These are phyloP conservation scores for Boletellus ananas DNA, from an alignment of 768 basidiomycete genomes.

Conservation along the genomic window DNA sequence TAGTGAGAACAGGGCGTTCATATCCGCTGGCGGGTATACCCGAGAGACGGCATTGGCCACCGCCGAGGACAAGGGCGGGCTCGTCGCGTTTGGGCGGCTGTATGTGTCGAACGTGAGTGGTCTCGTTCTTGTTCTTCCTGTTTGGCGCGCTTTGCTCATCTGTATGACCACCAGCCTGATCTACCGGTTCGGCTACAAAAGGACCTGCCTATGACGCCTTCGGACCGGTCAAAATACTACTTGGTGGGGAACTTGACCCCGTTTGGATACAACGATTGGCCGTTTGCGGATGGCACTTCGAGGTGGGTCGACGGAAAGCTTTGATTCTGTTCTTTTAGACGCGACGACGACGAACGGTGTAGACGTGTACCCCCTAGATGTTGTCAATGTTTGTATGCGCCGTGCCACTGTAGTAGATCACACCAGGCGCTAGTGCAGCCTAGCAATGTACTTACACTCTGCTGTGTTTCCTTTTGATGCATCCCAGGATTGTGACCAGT, in stretches of 20 bases:
- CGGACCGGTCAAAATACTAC: neutral
- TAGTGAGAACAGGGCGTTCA: neutral
- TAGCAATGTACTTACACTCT: too few species aligned
- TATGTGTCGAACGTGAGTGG: neutral
- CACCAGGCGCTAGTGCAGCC: too few species aligned
- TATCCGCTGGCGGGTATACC: conserved; percentile 1
- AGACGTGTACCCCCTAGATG: too few species aligned
- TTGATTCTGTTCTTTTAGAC: too few species aligned
- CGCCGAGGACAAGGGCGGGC: neutral
- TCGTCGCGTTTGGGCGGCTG: conserved; percentile 26
- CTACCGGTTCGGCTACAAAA: neutral
- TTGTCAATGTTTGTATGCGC: too few species aligned
- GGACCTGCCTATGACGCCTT: neutral
- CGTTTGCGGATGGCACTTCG: neutral
- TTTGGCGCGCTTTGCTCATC: too few species aligned
- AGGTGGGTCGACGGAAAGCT: too few species aligned
- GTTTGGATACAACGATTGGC: neutral
- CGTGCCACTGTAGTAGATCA: too few species aligned
- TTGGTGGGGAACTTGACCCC: neutral
- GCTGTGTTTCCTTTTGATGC: too few species aligned
- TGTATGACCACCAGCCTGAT: neutral
- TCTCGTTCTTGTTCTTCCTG: too few species aligned
- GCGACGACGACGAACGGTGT: too few species aligned
- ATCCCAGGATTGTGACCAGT: too few species aligned
- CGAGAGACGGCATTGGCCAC: neutral